These are phyloP conservation scores for Epichloe baconii DNA, from an alignment of 2,329 filamentous ascomycete genomes.

Conservation along the genomic window DNA sequence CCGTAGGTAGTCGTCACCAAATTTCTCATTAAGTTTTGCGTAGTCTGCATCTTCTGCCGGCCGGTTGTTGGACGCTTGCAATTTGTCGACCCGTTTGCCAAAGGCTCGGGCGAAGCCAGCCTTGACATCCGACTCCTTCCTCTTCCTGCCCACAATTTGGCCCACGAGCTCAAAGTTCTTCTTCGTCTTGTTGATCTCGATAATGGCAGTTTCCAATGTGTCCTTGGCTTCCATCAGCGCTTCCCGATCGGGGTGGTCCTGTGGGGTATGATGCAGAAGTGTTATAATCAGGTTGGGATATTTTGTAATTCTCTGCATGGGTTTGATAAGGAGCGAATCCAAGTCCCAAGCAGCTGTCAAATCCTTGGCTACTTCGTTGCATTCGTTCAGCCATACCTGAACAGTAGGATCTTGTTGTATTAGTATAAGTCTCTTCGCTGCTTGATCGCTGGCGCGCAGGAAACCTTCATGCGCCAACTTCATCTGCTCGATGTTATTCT, in stretches of 20 bases:
- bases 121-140: conserved; percentile 79
- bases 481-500: conserved; percentile 45
- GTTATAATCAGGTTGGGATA: conserved; percentile 79
- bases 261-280: conserved; percentile 64
- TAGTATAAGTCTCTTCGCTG: conserved; percentile 46
- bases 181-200: conserved; percentile 90
- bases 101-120: conserved; percentile 81
- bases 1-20: conserved; percentile 83
- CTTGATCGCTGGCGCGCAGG: conserved; percentile 48
- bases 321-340: conserved; percentile 93
- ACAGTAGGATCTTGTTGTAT: conserved; percentile 51
- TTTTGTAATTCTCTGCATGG: conserved; percentile 86
- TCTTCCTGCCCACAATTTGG: conserved; percentile 72
- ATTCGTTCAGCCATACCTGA: conserved; percentile 84
- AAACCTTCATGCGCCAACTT: conserved; percentile 48
- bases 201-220: conserved; percentile 51
- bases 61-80: conserved; percentile 49
- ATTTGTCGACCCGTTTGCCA: conserved; percentile 75
- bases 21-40: conserved; percentile 68
- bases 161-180: conserved; percentile 88
- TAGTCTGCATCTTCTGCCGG: conserved; percentile 72
- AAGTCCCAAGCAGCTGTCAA: conserved; percentile 90
- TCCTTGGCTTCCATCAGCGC: conserved; percentile 43
- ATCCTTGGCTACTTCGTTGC: conserved; percentile 82
- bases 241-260: conserved; percentile 70